Base-by-base conservation (phyloP, 257 asterid genomes). In the Paraleonurus japonicus region DNA sequence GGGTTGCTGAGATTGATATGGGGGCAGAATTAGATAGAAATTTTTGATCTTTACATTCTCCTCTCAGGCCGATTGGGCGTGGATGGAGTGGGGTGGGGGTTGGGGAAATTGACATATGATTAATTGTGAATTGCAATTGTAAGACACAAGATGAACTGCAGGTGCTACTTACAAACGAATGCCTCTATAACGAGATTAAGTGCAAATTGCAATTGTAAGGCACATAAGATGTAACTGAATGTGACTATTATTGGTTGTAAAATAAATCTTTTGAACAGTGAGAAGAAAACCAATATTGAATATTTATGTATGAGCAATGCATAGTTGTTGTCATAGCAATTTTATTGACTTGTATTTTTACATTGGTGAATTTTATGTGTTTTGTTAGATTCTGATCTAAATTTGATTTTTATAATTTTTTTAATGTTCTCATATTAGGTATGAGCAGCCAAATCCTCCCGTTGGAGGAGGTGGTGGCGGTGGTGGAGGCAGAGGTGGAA, bases 391-490 rank as follows among this genome's bases (percentile, higher is more conserved):
- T 20, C 66, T 66, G 53, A 71, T 60, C 66, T 37, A 24, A 77
- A 60, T 53, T 60, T 63, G 17, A 35, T 4, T 26, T 64, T 65
- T 33, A 4, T 4, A 4, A 4, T 54, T 23, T 54, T 5, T 24
- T 26, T 41, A 39, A 12, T 74, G 11, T 70, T 61, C 51, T 63
- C 67, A 37, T 71, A 2, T 73, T 50, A 50, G 89, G 75, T 30
- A 73, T 76, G 89, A 79, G 37, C 81, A 20, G 27, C 71, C 85
- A 54, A 75, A 73, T 61, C 61, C 76, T 28, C 80, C 76, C 28
- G 48, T 33, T 8, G 75, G 77, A 2, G 77, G 57, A 11, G 69
- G 71, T 0, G 64, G 26, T 2, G 71, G 59, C 0, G 73, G 48
- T 0, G 76, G 59, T 0, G 78, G 50, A 0, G 75, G 33, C 7